phyloP scores from a whole-genome alignment of 2,329 filamentous ascomycete genomes.

The Botrytis hyacinthi region DNA sequence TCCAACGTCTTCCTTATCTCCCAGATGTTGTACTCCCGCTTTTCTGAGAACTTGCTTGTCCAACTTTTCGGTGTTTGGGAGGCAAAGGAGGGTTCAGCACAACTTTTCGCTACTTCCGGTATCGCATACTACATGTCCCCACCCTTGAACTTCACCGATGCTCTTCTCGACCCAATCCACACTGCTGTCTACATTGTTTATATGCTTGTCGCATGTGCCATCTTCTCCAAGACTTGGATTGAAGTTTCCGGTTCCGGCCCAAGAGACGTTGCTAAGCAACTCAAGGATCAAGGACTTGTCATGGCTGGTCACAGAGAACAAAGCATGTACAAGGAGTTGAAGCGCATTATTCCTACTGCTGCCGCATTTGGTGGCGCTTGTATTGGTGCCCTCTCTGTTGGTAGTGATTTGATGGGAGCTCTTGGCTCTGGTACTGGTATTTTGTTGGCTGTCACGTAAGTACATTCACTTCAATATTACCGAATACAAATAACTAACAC shows the following conservation, averaged over 20 bases:
- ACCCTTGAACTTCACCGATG: constrained; percentile 95
- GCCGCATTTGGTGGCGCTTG: constrained; percentile 98
- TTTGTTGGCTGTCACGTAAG: constrained; percentile 95
- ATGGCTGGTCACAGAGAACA: constrained; percentile 99
- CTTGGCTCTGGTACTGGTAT: constrained; percentile 97
- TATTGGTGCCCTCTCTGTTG: constrained; percentile 95
- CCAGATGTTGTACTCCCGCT: constrained; percentile 99
- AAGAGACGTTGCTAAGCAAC: constrained; percentile 97
- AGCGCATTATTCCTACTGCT: constrained; percentile 97
- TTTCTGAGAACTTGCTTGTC: constrained; percentile 98
- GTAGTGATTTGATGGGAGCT: constrained; percentile 92
- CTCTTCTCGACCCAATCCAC: constrained; percentile 94
- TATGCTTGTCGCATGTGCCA: constrained; percentile 95
- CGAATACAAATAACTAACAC: constrained; percentile 40
- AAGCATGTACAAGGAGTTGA: constrained; percentile 99
- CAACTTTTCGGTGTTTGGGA: constrained; percentile 98
- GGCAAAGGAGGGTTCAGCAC: constrained; percentile 90
- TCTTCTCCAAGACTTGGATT: constrained; percentile 99
- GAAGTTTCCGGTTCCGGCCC: constrained; percentile 98
- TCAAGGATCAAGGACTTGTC: constrained; percentile 98
- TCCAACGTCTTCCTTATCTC: constrained; percentile 99
- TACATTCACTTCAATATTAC: constrained; percentile 36
- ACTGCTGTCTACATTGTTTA: constrained; percentile 93
- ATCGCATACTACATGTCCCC: constrained; percentile 99
- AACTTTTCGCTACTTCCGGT: constrained; percentile 90